phyloP scores from a whole-genome alignment of 495 filamentous ascomycete genomes.

The Neurospora discreta region DNA sequence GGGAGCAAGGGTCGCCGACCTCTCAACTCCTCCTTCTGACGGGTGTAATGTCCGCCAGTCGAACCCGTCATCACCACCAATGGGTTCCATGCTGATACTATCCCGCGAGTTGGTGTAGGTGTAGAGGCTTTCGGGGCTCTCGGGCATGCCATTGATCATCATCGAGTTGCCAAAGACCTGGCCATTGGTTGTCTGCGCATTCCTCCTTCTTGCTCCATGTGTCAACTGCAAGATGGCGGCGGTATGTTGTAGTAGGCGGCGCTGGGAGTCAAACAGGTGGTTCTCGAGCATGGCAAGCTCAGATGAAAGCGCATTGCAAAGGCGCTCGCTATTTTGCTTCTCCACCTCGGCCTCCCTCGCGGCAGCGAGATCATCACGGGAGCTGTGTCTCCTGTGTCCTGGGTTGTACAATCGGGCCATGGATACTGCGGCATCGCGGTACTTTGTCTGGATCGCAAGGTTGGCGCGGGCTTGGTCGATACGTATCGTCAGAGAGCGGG shows the following conservation, averaged over 20 bases:
- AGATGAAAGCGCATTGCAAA: conserved; percentile 73
- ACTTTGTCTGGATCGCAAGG: conserved; percentile 83
- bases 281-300: conserved; percentile 72
- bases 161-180: conserved; percentile 7
- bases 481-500: conserved; percentile 53
- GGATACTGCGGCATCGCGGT: conserved; percentile 82
- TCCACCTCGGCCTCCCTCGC: conserved; percentile 62
- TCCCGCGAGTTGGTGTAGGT: conserved; percentile 44
- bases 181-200: conserved; percentile 10
- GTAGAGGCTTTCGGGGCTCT: conserved; percentile 58
- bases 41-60: conserved; percentile 27
- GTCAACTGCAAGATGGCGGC: conserved; percentile 84
- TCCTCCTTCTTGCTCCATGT: conserved; percentile 43
- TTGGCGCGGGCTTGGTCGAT: conserved; percentile 71
- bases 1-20: conserved; percentile 42
- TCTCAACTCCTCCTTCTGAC: conserved; percentile 28
- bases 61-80: conserved; percentile 47
- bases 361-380: conserved; percentile 18
- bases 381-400: conserved; percentile 33
- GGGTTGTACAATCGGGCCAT: conserved; percentile 64
- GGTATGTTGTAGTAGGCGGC: conserved; percentile 73
- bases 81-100: conserved; percentile 37
- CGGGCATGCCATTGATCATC: conserved; percentile 43
- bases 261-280: conserved; percentile 57
- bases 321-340: conserved; percentile 57